Percentiles rank a stretch among this genome's conserved stretches.
These are phyloP conservation scores for Zizania latifolia DNA, from an alignment of 176 grass and related monocot species.

Conservation along the genomic window DNA sequence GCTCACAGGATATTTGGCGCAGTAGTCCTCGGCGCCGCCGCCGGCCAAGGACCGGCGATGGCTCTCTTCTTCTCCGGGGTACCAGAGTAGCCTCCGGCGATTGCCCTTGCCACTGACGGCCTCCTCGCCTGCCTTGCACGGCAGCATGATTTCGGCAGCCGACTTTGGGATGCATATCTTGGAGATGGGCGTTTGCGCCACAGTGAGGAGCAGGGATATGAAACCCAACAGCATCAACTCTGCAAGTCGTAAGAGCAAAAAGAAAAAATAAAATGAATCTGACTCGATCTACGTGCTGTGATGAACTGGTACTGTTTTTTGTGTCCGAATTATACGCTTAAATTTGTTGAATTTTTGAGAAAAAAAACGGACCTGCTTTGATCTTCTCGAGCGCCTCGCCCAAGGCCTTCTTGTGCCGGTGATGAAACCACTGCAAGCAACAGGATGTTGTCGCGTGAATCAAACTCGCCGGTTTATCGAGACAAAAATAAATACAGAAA, in stretches of 20 bases:
- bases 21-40: not conserved
- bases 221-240: conserved; percentile 88
- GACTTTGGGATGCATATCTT: conserved; percentile 55
- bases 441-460: not conserved
- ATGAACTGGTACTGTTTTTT: not conserved
- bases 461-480: not conserved
- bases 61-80: not conserved
- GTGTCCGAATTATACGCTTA: too few relatives aligned
- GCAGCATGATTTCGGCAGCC: conserved; percentile 55
- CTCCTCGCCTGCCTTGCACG: conserved; percentile 25
- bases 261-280: not conserved
- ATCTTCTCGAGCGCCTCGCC: conserved; percentile 82
- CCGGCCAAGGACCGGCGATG: conserved; percentile 42
- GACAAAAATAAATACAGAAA: not conserved
- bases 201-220: conserved; percentile 76
- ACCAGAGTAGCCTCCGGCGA: conserved; percentile 32
- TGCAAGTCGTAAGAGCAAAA: conserved; percentile 13
- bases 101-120: not conserved
- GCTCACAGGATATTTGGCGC: not conserved
- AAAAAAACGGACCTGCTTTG: conserved; percentile 50
- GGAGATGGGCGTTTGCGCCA: conserved; percentile 44
- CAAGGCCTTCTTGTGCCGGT: conserved; percentile 69
- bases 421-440: conserved; percentile 61
- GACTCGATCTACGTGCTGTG: not conserved
- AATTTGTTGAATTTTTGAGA: too few relatives aligned